These are phyloP conservation scores for Pseudogymnoascus sp. DNA, from an alignment of 2,329 filamentous ascomycete species.

Conservation along the genomic window DNA sequence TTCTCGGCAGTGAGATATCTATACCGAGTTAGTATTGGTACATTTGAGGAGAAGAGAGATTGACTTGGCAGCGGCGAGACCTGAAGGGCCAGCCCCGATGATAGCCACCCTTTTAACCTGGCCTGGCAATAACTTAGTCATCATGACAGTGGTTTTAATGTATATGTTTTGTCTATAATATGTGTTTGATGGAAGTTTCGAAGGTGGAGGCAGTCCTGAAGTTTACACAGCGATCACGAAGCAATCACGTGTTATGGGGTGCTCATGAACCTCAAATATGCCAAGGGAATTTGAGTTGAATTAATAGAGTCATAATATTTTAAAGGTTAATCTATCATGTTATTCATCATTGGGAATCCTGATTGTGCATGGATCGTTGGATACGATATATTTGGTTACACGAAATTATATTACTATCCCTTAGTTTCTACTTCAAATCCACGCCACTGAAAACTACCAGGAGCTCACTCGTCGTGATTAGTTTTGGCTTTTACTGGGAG, in stretches of 20 bases:
- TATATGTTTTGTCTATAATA: background rate
- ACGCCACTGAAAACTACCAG: background rate
- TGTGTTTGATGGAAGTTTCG: background rate
- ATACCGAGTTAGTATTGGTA: background rate
- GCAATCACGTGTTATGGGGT: background rate
- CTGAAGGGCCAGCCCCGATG: conserved; percentile 75
- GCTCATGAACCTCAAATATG: conserved; percentile 3
- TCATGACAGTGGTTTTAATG: background rate
- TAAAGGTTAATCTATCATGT: background rate
- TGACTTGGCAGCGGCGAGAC: conserved; percentile 65
- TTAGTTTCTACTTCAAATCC: background rate
- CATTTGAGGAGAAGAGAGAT: background rate
- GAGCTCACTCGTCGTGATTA: background rate
- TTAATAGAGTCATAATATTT: background rate
- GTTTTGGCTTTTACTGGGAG: background rate
- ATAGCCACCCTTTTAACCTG: conserved; percentile 58
- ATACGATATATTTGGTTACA: background rate
- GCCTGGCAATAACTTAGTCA: background rate
- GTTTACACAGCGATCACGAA: background rate
- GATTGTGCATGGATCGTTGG: background rate
- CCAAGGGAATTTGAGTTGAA: background rate
- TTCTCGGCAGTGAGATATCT: conserved; percentile 63
- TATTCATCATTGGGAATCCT: background rate
- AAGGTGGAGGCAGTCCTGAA: background rate
- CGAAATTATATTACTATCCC: background rate